A percentile compares a stretch with the other conserved stretches of the same genome.
Conservation (phyloP, 768 basidiomycete species). For the Rhizopogon roseolus region DNA sequence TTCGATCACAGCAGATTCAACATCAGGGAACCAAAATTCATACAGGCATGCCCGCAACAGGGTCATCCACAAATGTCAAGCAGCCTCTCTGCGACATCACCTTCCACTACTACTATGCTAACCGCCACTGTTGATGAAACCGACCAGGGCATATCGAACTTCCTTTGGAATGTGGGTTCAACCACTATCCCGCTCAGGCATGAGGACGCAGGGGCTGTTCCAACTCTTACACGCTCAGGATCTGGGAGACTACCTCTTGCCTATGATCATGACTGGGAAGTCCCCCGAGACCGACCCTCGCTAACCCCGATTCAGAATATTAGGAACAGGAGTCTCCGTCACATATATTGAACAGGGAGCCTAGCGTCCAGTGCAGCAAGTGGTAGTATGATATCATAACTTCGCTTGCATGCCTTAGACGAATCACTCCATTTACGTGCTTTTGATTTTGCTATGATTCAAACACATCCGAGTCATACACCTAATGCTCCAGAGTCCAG, state of each 20-base stretch:
- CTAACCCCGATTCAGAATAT: background rate
- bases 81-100: background rate
- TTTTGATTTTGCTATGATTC: background rate
- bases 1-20: background rate
- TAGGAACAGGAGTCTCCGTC: background rate
- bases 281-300: background rate
- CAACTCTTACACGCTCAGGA: background rate
- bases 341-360: background rate
- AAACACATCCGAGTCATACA: background rate
- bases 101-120: background rate
- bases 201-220: constrained; percentile 1
- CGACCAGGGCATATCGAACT: background rate
- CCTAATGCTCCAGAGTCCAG: background rate
- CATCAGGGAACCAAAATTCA: background rate
- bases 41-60: background rate
- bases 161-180: background rate
- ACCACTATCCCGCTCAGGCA: background rate
- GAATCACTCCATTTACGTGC: background rate
- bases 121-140: background rate
- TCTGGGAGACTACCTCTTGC: constrained; percentile 7
- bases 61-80: background rate
- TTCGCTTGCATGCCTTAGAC: background rate
- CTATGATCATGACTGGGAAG: constrained; percentile 3
- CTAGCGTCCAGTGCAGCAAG: background rate
- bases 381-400: background rate